Evolutionary conservation across 2,329 filamentous ascomycete genomes (phyloP).

Genomic region (Fusarium keratoplasticum): DNA sequence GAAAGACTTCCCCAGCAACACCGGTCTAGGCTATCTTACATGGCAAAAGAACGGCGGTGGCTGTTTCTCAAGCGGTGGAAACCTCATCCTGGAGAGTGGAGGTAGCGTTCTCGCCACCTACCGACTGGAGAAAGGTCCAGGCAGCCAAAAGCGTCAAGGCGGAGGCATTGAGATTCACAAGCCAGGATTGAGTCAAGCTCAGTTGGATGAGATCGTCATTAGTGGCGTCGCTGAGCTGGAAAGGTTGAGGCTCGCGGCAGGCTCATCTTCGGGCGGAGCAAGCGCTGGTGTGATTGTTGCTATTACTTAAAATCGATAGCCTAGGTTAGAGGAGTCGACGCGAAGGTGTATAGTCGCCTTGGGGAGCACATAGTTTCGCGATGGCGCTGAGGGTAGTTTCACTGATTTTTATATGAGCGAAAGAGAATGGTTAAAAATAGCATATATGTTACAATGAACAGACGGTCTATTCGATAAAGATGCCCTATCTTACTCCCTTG

Average conservation of each 20-base stretch:
- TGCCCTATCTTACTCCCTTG: not conserved
- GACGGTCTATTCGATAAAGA: not conserved
- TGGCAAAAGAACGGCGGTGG: not conserved
- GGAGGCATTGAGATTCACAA: constrained; percentile 1
- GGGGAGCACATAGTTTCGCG: not conserved
- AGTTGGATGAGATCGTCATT: constrained; percentile 1
- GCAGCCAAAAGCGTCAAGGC: not conserved
- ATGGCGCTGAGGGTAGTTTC: not conserved
- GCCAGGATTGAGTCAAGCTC: not conserved
- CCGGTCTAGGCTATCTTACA: not conserved
- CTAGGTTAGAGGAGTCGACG: not conserved
- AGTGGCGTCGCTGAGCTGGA: not conserved
- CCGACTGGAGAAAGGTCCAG: not conserved
- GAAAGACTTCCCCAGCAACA: not conserved
- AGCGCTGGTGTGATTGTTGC: not conserved
- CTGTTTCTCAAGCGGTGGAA: not conserved
- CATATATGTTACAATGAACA: not conserved
- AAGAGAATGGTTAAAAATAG: not conserved
- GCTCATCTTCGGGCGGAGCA: not conserved
- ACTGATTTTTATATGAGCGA: not conserved
- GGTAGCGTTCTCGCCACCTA: not conserved
- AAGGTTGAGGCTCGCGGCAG: not conserved
- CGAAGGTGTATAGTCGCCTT: not conserved
- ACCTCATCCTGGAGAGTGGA: not conserved
- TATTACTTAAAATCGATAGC: not conserved